phyloP scores from a whole-genome alignment of 768 basidiomycete species.

The Asterophora parasitica region DNA sequence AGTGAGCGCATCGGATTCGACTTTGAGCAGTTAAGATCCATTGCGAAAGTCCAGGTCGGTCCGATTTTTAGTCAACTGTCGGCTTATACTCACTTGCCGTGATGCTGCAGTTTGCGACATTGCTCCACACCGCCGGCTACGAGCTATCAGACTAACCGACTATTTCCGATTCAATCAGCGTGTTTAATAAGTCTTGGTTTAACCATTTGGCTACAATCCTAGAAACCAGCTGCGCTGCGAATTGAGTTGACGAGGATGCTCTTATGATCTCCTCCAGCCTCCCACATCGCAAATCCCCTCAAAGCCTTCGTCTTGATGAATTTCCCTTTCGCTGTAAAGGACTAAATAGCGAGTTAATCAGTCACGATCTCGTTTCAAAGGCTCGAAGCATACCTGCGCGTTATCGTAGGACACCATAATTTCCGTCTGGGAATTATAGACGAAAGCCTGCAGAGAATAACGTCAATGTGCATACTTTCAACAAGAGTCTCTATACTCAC shows the following conservation, averaged over 20 bases:
- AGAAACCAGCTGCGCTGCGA: slow-evolving; percentile 25
- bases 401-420: slow-evolving; percentile 50
- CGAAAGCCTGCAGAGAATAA: slow-evolving; percentile 32
- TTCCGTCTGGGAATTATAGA: slow-evolving; percentile 35
- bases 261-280: slow-evolving; percentile 61
- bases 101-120: slow-evolving; percentile 53
- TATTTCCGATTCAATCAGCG: not conserved
- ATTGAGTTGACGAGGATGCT: slow-evolving; percentile 42
- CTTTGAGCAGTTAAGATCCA: slow-evolving; percentile 73
- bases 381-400: slow-evolving; percentile 25
- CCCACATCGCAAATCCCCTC: slow-evolving; percentile 68
- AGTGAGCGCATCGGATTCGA: slow-evolving; percentile 79
- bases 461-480: not conserved
- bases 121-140: slow-evolving; percentile 67
- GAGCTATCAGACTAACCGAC: slow-evolving; percentile 26
- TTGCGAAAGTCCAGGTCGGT: slow-evolving; percentile 82
- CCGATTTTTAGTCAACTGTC: not conserved
- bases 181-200: no score
- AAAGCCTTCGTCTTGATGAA: slow-evolving; percentile 51
- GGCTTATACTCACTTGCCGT: not conserved
- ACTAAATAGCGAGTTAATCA: slow-evolving; percentile 19
- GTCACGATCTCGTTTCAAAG: not conserved
- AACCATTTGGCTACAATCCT: no score
- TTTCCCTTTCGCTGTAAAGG: slow-evolving; percentile 47
- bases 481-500: slow-evolving; percentile 32